phyloP scores from a whole-genome alignment of 2,329 filamentous ascomycete genomes.

The Aspergillus sp. region DNA sequence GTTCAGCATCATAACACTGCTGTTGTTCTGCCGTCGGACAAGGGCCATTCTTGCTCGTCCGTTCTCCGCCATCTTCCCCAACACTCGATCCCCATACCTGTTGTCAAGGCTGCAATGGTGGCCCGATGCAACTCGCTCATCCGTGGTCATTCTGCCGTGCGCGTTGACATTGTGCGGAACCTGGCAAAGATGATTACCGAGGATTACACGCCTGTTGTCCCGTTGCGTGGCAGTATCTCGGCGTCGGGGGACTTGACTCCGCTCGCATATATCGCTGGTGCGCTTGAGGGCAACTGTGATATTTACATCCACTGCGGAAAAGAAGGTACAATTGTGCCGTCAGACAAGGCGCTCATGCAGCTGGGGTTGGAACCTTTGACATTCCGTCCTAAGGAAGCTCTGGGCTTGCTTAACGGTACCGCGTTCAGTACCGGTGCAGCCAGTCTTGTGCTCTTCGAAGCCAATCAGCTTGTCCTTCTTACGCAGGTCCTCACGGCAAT shows the following conservation, averaged over 20 bases:
- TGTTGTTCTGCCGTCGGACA: constrained; percentile 39
- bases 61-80: constrained; percentile 8
- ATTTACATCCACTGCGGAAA: constrained; percentile 32
- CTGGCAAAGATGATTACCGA: constrained; percentile 18
- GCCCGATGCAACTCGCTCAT: constrained; percentile 56
- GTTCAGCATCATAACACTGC: constrained; percentile 47
- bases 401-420: constrained; percentile 54
- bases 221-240: constrained; percentile 37
- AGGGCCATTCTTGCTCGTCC: constrained; percentile 8
- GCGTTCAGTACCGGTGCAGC: constrained; percentile 49
- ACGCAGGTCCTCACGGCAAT: constrained; percentile 63
- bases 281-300: constrained; percentile 37
- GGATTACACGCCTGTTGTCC: constrained; percentile 32
- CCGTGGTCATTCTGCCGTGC: constrained; percentile 56
- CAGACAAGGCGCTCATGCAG: constrained; percentile 33
- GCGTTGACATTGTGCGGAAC: constrained; percentile 17
- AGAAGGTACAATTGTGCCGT: constrained; percentile 21
- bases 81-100: constrained; percentile 49
- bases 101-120: constrained; percentile 56
- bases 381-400: constrained; percentile 52
- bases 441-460: constrained; percentile 51
- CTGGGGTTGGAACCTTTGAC: constrained; percentile 32
- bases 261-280: constrained; percentile 36
- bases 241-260: constrained; percentile 41
- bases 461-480: constrained; percentile 54